A percentile compares a stretch with the other conserved stretches of the same genome.
These are phyloP conservation scores for Toxicodendron radicans DNA, from an alignment of 345 rosid genomes.

Conservation along the genomic window DNA sequence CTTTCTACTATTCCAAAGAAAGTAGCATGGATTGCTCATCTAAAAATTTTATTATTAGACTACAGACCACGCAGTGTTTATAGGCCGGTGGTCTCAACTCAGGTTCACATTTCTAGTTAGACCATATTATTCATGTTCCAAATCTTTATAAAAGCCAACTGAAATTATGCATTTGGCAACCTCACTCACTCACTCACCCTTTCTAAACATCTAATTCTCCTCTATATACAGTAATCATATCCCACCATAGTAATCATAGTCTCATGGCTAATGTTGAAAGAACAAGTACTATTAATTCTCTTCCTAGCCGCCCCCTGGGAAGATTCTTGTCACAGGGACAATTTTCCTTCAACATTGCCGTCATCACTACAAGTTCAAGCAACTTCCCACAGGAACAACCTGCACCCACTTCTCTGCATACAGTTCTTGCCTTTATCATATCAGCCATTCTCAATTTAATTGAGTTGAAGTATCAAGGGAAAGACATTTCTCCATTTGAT, in stretches of 20 bases:
- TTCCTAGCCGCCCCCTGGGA: not conserved
- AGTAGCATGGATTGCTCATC: too few relatives aligned
- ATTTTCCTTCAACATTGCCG: not conserved
- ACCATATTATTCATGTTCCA: too few relatives aligned
- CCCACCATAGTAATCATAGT: not conserved
- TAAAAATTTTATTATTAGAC: too few relatives aligned
- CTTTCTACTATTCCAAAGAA: too few relatives aligned
- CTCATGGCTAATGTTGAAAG: not conserved
- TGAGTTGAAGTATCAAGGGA: conserved; percentile 9
- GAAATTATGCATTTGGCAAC: too few relatives aligned
- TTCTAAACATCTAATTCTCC: too few relatives aligned
- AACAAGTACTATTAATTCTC: not conserved
- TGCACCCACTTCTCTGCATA: not conserved
- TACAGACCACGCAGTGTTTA: too few relatives aligned
- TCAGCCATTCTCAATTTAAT: conserved; percentile 11
- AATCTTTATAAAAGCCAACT: too few relatives aligned
- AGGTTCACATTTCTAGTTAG: too few relatives aligned
- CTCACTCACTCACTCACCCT: too few relatives aligned
- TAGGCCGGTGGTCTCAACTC: too few relatives aligned
- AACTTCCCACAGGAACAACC: not conserved
- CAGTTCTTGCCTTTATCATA: not conserved
- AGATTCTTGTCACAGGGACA: not conserved
- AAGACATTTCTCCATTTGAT: conserved; percentile 11
- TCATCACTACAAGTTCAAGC: not conserved
- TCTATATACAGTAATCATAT: too few relatives aligned